Conservation (phyloP, 2,329 filamentous ascomycete species). For the Penicillium sp. region DNA sequence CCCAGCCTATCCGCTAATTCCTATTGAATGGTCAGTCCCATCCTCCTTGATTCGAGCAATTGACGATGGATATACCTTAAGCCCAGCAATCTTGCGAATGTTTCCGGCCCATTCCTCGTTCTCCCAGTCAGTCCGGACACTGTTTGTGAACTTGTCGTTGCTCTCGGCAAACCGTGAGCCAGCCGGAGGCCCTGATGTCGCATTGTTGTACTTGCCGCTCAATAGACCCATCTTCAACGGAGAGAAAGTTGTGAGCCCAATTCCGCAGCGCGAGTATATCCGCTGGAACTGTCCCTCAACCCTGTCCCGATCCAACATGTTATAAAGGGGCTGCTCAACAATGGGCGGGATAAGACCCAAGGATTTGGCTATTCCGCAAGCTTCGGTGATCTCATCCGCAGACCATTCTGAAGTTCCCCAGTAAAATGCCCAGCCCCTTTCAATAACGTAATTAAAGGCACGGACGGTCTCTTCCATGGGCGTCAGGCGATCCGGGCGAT, state of each 20-base stretch:
- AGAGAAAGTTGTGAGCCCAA: constrained; percentile 64
- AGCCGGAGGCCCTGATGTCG: constrained; percentile 51
- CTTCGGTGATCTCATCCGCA: constrained; percentile 64
- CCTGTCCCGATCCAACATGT: constrained; percentile 60
- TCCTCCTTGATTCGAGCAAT: background rate
- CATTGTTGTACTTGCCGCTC: constrained; percentile 65
- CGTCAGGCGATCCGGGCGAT: constrained; percentile 64
- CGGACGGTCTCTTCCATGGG: constrained; percentile 71
- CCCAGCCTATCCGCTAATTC: background rate
- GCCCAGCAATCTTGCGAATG: background rate
- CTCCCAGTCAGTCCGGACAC: background rate
- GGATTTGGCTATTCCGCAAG: constrained; percentile 60
- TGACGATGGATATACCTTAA: background rate
- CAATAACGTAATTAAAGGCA: constrained; percentile 69
- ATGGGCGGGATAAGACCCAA: constrained; percentile 57
- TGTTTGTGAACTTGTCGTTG: constrained; percentile 13
- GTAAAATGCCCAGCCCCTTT: constrained; percentile 67
- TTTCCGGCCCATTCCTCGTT: background rate
- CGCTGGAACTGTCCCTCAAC: constrained; percentile 62
- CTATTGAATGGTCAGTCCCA: background rate
- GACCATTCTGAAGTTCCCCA: constrained; percentile 71
- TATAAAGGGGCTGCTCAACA: constrained; percentile 63
- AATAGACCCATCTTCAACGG: constrained; percentile 62
- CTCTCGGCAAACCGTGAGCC: constrained; percentile 59
- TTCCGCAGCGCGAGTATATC: constrained; percentile 59